Evolutionary conservation across 305 asterid species (phyloP), one percentile per base, ranked within the genome.

Genomic region (Petunia hybrid): DNA sequence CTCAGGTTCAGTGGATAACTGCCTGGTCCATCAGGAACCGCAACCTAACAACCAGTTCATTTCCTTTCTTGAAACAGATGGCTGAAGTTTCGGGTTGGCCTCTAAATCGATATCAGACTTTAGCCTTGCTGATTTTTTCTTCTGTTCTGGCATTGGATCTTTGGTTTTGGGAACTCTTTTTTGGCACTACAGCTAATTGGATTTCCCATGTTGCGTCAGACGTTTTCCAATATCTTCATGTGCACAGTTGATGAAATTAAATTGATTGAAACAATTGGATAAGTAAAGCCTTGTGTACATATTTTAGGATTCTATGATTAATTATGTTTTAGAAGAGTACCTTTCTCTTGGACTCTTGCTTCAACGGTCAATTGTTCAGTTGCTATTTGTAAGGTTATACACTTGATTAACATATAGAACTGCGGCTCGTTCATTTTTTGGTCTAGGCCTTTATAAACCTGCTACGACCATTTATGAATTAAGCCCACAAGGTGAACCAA

Each of bases 111-210:
- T 93, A 94, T 84, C 97, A 96, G 66, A 94, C 99, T 38, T 88
- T 96, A 42, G 98, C 98, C 6, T 80, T 96, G 88, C 94, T 96
- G 74, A 88, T 96, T 71, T 87, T 96, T 84, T 94, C 98, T 62
- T 93, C 98, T 1, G 91, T 94, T 43, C 93, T 94, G 79, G 99
- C 99, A 3, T 62, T 96, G 87, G 99, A 93, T 88, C 97, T 96
- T 81, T 91, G 89, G 92, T 94, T 94, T 80, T 96, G 98, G 99
- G 98, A 94, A 83, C 89, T 96, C 13, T 92, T 93, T 84, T 92
- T 93, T 43, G 98, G 89, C 43, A 90, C 97, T 7, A 88, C 94
- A 1, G 93, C 90, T 4, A 80, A 90, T 81, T 92, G 97, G 98
- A 79, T 89, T 65, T 87, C 97, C 8, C 64, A 83, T 43, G 84